Evolutionary conservation across 2,329 filamentous ascomycete genomes (phyloP).

Genomic region (Neurospora crassa): DNA sequence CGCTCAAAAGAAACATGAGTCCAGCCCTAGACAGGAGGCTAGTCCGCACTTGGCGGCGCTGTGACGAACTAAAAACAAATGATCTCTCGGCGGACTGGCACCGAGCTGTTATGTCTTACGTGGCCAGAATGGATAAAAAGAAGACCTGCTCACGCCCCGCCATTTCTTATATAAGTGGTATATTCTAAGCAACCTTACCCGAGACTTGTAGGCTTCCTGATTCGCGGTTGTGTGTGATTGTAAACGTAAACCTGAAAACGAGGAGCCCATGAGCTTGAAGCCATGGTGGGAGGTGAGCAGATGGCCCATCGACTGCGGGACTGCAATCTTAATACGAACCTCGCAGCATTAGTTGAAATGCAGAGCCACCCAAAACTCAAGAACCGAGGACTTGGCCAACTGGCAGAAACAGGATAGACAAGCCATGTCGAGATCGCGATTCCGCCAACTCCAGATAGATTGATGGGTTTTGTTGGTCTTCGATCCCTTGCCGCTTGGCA

Average conservation of each 20-base stretch:
- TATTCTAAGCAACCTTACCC: not conserved
- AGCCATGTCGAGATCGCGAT: not conserved
- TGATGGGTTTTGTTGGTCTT: not conserved
- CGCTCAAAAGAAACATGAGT: not conserved
- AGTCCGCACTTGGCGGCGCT: not conserved
- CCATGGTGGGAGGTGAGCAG: not conserved
- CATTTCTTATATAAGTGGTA: not conserved
- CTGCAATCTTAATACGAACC: not conserved
- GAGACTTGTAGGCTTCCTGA: not conserved
- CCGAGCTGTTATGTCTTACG: not conserved
- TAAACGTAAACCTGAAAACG: not conserved
- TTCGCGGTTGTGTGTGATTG: not conserved
- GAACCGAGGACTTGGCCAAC: not conserved
- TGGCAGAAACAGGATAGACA: not conserved
- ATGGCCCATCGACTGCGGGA: not conserved
- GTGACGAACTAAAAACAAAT: not conserved
- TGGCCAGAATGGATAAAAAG: not conserved
- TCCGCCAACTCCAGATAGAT: not conserved
- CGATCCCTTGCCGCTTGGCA: not conserved
- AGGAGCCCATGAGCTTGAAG: not conserved
- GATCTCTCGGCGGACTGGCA: not conserved
- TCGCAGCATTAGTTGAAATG: not conserved
- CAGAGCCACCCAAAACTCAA: not conserved
- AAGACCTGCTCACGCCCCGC: not conserved
- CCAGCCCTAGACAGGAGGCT: not conserved